Evolutionary conservation across 1,284 basidiomycete genomes (phyloP).

Genomic region (Leccinum subrobustum): DNA sequence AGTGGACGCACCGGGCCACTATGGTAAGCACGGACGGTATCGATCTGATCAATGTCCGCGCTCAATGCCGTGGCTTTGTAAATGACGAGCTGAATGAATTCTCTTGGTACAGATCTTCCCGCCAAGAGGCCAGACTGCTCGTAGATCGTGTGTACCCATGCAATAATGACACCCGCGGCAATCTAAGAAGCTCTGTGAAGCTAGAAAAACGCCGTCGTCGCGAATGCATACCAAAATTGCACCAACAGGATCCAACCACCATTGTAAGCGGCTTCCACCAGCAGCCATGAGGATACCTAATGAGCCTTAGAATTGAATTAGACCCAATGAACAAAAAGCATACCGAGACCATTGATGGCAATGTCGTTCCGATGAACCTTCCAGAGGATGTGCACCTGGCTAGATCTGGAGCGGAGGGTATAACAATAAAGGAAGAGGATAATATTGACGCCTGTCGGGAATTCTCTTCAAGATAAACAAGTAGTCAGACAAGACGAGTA

Average conservation of each 20-base stretch:
- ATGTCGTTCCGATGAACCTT: slow-evolving; percentile 94
- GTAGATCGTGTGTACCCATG: slow-evolving; percentile 79
- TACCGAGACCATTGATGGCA: slow-evolving; percentile 78
- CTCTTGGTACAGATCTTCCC: slow-evolving; percentile 87
- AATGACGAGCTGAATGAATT: slow-evolving; percentile 87
- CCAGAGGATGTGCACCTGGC: slow-evolving; percentile 92
- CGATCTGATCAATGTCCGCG: slow-evolving; percentile 82
- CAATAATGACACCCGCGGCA: slow-evolving; percentile 74
- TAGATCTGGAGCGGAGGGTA: slow-evolving; percentile 75
- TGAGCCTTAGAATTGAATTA: slow-evolving; percentile 17
- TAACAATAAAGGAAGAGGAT: slow-evolving; percentile 86
- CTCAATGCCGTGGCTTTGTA: slow-evolving; percentile 93
- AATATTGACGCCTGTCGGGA: slow-evolving; percentile 71
- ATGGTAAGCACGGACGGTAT: slow-evolving; percentile 88
- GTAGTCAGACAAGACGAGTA: background rate
- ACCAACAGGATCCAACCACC: slow-evolving; percentile 86
- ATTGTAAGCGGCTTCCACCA: slow-evolving; percentile 82
- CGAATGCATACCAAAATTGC: slow-evolving; percentile 63
- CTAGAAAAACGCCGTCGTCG: slow-evolving; percentile 1
- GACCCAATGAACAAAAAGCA: slow-evolving; percentile 16
- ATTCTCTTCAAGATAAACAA: background rate
- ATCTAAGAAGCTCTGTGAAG: slow-evolving; percentile 48
- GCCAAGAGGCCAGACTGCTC: slow-evolving; percentile 85
- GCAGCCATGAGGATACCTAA: slow-evolving; percentile 86
- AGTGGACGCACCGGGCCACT: slow-evolving; percentile 58